phyloP scores from a whole-genome alignment of 1,284 basidiomycete genomes.

The Filobasidium uniguttulatum region DNA sequence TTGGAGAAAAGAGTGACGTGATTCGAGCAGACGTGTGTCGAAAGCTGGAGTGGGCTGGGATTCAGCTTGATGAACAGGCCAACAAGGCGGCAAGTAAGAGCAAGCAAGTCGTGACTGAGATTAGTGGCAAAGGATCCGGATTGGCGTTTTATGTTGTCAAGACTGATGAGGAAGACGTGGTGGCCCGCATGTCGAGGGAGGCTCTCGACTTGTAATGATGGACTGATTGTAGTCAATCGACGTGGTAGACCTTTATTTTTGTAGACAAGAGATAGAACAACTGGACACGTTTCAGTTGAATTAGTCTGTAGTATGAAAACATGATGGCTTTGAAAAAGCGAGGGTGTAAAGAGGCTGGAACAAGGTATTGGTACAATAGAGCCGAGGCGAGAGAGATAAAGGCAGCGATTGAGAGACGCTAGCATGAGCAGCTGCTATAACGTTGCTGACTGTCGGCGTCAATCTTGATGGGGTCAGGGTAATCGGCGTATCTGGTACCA shows the following conservation, averaged over 20 bases:
- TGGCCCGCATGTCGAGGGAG: slow-evolving; percentile 14
- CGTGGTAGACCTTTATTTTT: background rate
- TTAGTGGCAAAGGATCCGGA: slow-evolving; percentile 30
- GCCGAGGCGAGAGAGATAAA: background rate
- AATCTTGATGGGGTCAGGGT: slow-evolving; percentile 96
- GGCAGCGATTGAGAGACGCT: background rate
- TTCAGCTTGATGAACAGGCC: slow-evolving; percentile 39
- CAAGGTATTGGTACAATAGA: background rate
- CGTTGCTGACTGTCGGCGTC: slow-evolving; percentile 83
- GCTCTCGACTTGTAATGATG: slow-evolving; percentile 5
- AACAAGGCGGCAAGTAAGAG: slow-evolving; percentile 36
- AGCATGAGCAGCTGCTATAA: slow-evolving; percentile 51
- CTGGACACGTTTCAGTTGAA: too few relatives aligned
- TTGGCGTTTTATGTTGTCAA: slow-evolving; percentile 39
- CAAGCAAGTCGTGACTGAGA: slow-evolving; percentile 28
- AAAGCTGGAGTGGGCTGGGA: slow-evolving; percentile 49
- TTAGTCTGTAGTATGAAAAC: too few relatives aligned
- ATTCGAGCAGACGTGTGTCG: slow-evolving; percentile 48
- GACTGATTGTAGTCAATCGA: background rate
- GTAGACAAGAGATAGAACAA: background rate
- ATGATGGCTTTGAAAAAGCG: too few relatives aligned
- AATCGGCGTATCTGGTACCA: slow-evolving; percentile 73
- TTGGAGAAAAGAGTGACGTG: slow-evolving; percentile 57
- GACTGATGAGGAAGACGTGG: slow-evolving; percentile 41
- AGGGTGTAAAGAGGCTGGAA: too few relatives aligned